These are phyloP conservation scores for Priceomyces haplophilus DNA, from an alignment of 805 yeast genomes.

Conservation along the genomic window DNA sequence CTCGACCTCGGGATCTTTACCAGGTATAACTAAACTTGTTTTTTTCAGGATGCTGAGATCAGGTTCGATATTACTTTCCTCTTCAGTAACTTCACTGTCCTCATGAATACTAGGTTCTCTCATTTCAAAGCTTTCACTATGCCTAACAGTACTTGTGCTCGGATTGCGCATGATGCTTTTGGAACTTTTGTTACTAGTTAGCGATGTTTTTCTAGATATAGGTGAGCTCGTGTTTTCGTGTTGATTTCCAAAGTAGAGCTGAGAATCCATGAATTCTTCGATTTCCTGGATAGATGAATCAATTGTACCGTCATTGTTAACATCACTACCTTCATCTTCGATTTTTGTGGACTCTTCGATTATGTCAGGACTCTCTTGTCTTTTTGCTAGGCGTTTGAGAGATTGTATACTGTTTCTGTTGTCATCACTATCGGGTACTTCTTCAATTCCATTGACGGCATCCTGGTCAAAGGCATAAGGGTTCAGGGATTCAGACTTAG, in stretches of 20 bases:
- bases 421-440: constrained; percentile 14
- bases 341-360: constrained; percentile 16
- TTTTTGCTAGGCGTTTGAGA: neutral
- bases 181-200: neutral
- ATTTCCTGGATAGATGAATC: constrained; percentile 40
- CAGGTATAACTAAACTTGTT: constrained; percentile 12
- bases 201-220: neutral
- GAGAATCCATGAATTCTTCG: constrained; percentile 37
- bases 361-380: constrained; percentile 7
- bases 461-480: constrained; percentile 4
- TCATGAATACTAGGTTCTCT: neutral
- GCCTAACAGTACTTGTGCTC: constrained; percentile 38
- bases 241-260: constrained; percentile 19
- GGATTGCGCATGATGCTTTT: constrained; percentile 9
- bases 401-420: neutral
- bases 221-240: neutral
- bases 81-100: neutral
- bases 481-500: neutral
- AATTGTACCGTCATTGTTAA: constrained; percentile 7
- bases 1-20: constrained; percentile 46
- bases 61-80: constrained; percentile 8
- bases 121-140: constrained; percentile 12
- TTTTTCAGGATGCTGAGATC: constrained; percentile 16
- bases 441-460: constrained; percentile 38
- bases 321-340: constrained; percentile 2